A percentile compares a stretch with the other conserved stretches of the same genome.
Evolutionary conservation across 2,329 filamentous ascomycete species (phyloP).

Genomic region (Coleophoma crateriformis): DNA sequence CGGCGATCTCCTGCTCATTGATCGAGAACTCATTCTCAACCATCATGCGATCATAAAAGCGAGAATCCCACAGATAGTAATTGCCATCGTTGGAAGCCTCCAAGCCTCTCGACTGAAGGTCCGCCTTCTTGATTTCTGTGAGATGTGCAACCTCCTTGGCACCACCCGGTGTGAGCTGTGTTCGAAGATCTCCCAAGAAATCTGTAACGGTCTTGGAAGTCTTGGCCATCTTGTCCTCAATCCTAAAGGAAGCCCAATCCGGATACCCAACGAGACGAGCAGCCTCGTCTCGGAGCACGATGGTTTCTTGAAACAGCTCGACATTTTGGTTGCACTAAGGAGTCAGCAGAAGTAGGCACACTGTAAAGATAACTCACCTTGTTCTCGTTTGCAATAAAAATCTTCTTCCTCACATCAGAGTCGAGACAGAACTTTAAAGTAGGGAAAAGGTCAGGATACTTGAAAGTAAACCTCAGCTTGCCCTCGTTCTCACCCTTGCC

Average conservation of each 20-base stretch:
- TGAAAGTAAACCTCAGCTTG: slow-evolving; percentile 72
- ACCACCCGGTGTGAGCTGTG: slow-evolving; percentile 62
- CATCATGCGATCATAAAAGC: slow-evolving; percentile 76
- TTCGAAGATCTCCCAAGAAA: slow-evolving; percentile 67
- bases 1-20: slow-evolving; percentile 73
- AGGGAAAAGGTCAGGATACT: slow-evolving; percentile 78
- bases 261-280: slow-evolving; percentile 72
- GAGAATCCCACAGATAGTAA: slow-evolving; percentile 79
- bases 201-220: slow-evolving; percentile 64
- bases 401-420: slow-evolving; percentile 59
- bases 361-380: slow-evolving; percentile 43
- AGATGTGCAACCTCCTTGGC: slow-evolving; percentile 65
- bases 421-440: slow-evolving; percentile 72
- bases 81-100: slow-evolving; percentile 52
- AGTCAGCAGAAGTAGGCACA: slow-evolving; percentile 1
- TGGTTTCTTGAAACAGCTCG: slow-evolving; percentile 67
- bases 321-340: slow-evolving; percentile 61
- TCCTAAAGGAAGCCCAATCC: slow-evolving; percentile 69
- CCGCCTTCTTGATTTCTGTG: slow-evolving; percentile 68
- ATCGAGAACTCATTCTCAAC: slow-evolving; percentile 76
- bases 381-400: slow-evolving; percentile 74
- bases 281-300: slow-evolving; percentile 71
- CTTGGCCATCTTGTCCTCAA: slow-evolving; percentile 86
- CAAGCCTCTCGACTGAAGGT: slow-evolving; percentile 53
- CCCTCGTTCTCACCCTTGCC: slow-evolving; percentile 68